Evolutionary conservation across 148 eudicot species (phyloP).

Genomic region (Bassia scoparia): DNA sequence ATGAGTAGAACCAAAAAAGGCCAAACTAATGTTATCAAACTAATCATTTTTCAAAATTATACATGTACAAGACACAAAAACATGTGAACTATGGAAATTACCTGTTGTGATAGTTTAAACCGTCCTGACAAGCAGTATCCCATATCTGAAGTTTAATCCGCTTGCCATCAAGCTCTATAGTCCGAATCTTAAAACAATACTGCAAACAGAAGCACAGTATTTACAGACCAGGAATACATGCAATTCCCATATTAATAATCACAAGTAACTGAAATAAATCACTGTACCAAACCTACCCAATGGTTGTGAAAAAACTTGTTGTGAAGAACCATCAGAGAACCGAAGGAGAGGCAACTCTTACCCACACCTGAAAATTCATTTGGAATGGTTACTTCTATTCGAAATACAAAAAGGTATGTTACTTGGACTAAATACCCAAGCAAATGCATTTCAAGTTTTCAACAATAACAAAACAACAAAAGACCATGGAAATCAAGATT

Average conservation of each 20-base stretch:
- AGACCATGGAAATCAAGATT: no score
- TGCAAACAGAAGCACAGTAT: slow-evolving; percentile 20
- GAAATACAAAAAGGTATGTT: no score
- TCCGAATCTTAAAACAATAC: slow-evolving; percentile 84
- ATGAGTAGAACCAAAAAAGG: background rate
- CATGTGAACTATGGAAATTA: slow-evolving; percentile 16
- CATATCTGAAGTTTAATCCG: slow-evolving; percentile 84
- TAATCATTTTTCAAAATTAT: no score
- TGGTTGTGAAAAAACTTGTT: slow-evolving; percentile 89
- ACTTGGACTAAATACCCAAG: no score
- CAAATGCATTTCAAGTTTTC: no score
- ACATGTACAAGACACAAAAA: no score
- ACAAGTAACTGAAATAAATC: background rate
- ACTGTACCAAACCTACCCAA: slow-evolving; percentile 49
- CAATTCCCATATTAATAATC: background rate
- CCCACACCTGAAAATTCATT: slow-evolving; percentile 68
- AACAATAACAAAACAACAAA: no score
- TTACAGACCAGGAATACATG: background rate
- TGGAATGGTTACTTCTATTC: slow-evolving; percentile 14
- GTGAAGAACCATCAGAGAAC: slow-evolving; percentile 97
- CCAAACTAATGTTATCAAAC: background rate
- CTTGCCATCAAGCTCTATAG: slow-evolving; percentile 86
- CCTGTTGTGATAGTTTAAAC: slow-evolving; percentile 79
- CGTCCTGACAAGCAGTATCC: slow-evolving; percentile 95
- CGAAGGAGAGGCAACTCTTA: slow-evolving; percentile 98